A percentile compares a stretch with the other conserved stretches of the same genome.
Evolutionary conservation across 768 basidiomycete genomes (phyloP).

Genomic region (Suillus discolor): DNA sequence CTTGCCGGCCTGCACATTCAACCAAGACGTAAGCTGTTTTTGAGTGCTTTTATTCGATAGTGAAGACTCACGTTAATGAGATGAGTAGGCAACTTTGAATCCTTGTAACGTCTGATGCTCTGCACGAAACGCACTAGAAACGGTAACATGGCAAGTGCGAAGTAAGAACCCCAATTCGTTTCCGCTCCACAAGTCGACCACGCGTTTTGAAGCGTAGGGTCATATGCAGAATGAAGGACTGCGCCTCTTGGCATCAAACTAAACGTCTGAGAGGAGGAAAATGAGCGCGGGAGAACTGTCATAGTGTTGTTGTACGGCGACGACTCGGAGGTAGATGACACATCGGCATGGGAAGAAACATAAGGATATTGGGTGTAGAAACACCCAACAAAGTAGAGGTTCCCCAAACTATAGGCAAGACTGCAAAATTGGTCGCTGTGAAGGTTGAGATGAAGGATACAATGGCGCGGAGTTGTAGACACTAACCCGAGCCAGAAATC

Average conservation of each 20-base stretch:
- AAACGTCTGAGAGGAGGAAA: background rate
- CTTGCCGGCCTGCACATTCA: conserved; percentile 71
- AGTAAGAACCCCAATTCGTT: conserved; percentile 63
- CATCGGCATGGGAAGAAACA: background rate
- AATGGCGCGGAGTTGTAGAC: background rate
- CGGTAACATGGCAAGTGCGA: conserved; percentile 64
- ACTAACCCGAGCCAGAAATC: conserved; percentile 90
- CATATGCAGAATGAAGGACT: conserved; percentile 15
- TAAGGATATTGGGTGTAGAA: conserved; percentile 48
- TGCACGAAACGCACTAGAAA: conserved; percentile 80
- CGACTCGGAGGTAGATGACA: background rate
- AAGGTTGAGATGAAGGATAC: conserved; percentile 9
- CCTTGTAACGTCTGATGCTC: conserved; percentile 83
- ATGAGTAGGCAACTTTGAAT: conserved; percentile 75
- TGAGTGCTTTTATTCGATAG: background rate
- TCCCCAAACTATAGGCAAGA: conserved; percentile 71
- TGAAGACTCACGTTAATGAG: conserved; percentile 74
- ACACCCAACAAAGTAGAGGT: conserved; percentile 75
- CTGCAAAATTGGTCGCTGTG: conserved; percentile 82
- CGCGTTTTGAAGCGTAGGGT: conserved; percentile 42
- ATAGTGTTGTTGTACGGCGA: background rate
- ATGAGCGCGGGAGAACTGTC: background rate
- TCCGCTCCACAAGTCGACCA: conserved; percentile 45
- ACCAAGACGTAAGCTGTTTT: conserved; percentile 5
- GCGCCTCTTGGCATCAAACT: background rate